Evolutionary conservation across 2,329 filamentous ascomycete genomes (phyloP).

Genomic region (Capronia coronata): DNA sequence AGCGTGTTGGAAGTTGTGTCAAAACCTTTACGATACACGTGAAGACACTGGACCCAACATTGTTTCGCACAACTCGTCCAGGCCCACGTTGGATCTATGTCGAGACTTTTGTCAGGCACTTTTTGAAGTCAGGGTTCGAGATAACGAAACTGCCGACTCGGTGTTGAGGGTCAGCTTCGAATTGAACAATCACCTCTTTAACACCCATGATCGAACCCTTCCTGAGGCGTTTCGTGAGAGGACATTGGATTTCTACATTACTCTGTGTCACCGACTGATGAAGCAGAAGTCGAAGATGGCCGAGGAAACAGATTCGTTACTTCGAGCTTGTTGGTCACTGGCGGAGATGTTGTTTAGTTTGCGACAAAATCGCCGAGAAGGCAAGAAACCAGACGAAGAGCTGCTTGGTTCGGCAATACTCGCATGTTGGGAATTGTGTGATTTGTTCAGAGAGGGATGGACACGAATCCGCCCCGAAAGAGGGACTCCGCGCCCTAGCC

Average conservation of each 20-base stretch:
- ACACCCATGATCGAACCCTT: conserved; percentile 75
- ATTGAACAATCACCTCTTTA: conserved; percentile 90
- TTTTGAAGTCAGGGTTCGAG: conserved; percentile 74
- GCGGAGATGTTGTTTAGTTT: conserved; percentile 91
- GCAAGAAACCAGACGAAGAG: conserved; percentile 69
- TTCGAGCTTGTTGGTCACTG: conserved; percentile 81
- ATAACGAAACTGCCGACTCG: conserved; percentile 75
- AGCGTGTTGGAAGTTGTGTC: conserved; percentile 87
- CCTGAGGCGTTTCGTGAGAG: conserved; percentile 83
- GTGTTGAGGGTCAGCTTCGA: conserved; percentile 89
- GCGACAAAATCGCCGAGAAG: conserved; percentile 71
- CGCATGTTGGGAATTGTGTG: conserved; percentile 89
- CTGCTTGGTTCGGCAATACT: conserved; percentile 81
- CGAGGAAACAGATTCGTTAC: conserved; percentile 74
- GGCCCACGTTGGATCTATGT: conserved; percentile 74
- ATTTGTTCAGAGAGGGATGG: conserved; percentile 89
- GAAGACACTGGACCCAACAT: conserved; percentile 64
- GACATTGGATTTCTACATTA: conserved; percentile 90
- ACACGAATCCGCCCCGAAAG: conserved; percentile 79
- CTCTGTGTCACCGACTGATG: conserved; percentile 90
- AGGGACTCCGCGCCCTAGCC: conserved; percentile 74
- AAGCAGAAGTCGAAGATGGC: conserved; percentile 75
- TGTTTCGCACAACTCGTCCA: conserved; percentile 40
- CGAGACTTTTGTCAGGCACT: conserved; percentile 86
- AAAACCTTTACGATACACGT: conserved; percentile 75